These are phyloP conservation scores for Cinnamomum micranthum DNA, from an alignment of 164 flowering plant species.

Conservation along the genomic window DNA sequence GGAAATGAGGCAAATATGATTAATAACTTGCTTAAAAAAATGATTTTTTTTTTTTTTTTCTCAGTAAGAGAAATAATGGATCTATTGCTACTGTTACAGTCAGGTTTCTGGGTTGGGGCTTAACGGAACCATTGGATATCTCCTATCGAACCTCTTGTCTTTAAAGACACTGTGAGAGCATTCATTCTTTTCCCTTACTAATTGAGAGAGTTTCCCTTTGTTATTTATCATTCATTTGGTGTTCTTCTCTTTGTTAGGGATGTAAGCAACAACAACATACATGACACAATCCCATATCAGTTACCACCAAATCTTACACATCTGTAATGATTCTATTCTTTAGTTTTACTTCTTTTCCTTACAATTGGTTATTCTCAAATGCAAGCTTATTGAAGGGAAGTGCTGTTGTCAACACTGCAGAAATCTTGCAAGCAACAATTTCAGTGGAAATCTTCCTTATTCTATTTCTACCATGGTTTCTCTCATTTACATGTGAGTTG, in stretches of 20 bases:
- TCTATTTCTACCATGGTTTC: conserved; percentile 62
- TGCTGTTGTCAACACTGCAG: conserved; percentile 36
- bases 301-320: conserved; percentile 80
- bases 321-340: conserved; percentile 47
- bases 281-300: conserved; percentile 80
- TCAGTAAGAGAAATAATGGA: neutral
- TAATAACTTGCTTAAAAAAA: no score
- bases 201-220: neutral
- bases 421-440: conserved; percentile 76
- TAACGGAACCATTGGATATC: conserved; percentile 81
- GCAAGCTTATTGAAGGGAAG: neutral
- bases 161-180: conserved; percentile 64
- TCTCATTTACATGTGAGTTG: conserved; percentile 69
- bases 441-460: conserved; percentile 83
- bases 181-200: neutral
- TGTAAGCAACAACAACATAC: conserved; percentile 73
- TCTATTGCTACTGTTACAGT: conserved; percentile 35
- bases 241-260: conserved; percentile 44
- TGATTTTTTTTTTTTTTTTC: neutral
- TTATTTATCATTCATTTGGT: conserved; percentile 3
- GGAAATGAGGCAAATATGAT: neutral
- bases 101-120: conserved; percentile 69
- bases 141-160: conserved; percentile 51
- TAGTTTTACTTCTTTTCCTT: neutral
- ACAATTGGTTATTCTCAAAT: neutral